Conservation (phyloP, 1,284 basidiomycete genomes). For the Calocybe gambosa region DNA sequence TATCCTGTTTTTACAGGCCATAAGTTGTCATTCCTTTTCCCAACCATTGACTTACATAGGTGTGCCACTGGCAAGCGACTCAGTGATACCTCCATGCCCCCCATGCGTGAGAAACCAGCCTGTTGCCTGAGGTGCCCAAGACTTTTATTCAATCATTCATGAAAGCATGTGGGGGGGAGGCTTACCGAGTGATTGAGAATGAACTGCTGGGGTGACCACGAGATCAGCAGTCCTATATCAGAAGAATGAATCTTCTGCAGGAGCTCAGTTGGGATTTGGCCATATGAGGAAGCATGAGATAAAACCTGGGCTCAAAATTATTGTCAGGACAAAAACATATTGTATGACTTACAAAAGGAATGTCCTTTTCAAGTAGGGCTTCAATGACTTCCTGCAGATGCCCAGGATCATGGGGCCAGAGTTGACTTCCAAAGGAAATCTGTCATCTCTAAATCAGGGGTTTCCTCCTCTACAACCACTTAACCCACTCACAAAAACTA, state of each 20-base stretch:
- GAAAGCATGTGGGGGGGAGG: too few relatives aligned
- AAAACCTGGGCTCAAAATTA: conserved; percentile 4
- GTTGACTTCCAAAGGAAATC: conserved; percentile 22
- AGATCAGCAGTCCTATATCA: conserved; percentile 12
- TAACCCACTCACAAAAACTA: conserved; percentile 14
- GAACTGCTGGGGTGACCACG: conserved; percentile 21
- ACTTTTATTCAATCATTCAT: background rate
- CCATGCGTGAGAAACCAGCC: conserved; percentile 23
- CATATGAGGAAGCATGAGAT: conserved; percentile 9
- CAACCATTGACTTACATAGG: conserved; percentile 6
- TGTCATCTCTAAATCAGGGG: conserved; percentile 1
- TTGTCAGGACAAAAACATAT: background rate
- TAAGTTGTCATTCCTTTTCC: background rate
- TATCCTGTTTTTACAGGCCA: conserved; percentile 16
- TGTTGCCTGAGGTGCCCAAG: conserved; percentile 14
- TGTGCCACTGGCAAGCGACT: conserved; percentile 14
- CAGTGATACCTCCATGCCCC: conserved; percentile 17
- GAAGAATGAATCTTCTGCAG: conserved; percentile 10
- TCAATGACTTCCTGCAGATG: conserved; percentile 18
- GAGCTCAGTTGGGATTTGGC: conserved; percentile 6
- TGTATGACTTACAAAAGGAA: conserved; percentile 16
- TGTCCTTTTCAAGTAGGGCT: conserved; percentile 14
- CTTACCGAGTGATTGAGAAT: conserved; percentile 19
- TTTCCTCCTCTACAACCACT: background rate
- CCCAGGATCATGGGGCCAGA: conserved; percentile 15